Percentiles rank a stretch among this genome's conserved stretches.
phyloP scores from a whole-genome alignment of 116 monocot species.

The Papilionanthe hybrid region DNA sequence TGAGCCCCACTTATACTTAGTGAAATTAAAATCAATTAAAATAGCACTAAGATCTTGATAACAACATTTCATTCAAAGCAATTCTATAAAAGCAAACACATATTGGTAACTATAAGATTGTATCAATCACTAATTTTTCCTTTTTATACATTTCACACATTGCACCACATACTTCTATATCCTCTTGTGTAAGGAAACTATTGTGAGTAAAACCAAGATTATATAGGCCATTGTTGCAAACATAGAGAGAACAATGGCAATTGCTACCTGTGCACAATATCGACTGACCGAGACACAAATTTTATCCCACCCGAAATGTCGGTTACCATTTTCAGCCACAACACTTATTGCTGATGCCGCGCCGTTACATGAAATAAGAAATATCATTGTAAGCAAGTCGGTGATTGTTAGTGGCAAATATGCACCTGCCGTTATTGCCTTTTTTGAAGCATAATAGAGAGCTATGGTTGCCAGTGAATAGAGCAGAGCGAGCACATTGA shows the following conservation, averaged over 20 bases:
- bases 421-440: background rate
- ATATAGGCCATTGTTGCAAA: conserved; percentile 20
- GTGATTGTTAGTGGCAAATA: conserved; percentile 12
- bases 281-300: conserved; percentile 6
- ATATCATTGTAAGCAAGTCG: conserved; percentile 17
- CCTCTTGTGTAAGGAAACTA: conserved; percentile 8
- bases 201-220: conserved; percentile 6
- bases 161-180: background rate
- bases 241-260: conserved; percentile 25
- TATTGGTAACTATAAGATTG: background rate
- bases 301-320: conserved; percentile 9
- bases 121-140: background rate
- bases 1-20: no score
- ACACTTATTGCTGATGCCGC: conserved; percentile 25
- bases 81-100: no score
- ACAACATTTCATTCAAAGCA: no score
- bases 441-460: conserved; percentile 3
- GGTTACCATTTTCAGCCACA: conserved; percentile 16
- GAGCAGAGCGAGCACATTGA: conserved; percentile 14
- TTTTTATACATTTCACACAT: background rate
- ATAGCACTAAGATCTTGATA: no score
- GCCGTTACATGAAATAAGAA: conserved; percentile 25
- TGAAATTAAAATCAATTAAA: no score
- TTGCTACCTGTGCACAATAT: conserved; percentile 17
- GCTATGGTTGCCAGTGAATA: conserved; percentile 17